A percentile compares a stretch with the other conserved stretches of the same genome.
phyloP scores from a whole-genome alignment of 1,284 basidiomycete species.

The Mycena citricolor region DNA sequence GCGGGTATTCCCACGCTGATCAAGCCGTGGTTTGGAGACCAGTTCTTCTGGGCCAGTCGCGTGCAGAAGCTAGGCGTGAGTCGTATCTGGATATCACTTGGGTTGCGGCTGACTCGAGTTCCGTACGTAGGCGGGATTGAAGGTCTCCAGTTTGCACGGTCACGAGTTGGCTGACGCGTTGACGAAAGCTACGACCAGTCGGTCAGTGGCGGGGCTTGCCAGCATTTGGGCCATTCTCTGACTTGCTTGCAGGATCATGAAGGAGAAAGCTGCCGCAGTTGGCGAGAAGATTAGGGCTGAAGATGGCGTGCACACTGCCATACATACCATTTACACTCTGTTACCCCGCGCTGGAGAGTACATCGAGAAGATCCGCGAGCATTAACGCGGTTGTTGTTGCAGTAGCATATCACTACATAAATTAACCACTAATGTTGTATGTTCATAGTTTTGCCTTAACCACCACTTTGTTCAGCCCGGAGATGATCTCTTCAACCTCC shows the following conservation, averaged over 20 bases:
- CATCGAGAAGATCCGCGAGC: conserved; percentile 17
- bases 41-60: conserved; percentile 95
- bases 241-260: conserved; percentile 53
- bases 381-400: neutral
- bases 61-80: conserved; percentile 80
- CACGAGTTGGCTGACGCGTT: conserved; percentile 79
- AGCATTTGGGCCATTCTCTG: too few relatives aligned
- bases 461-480: conserved; percentile 44
- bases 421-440: neutral
- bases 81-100: neutral
- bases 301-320: conserved; percentile 84
- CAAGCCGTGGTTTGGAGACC: conserved; percentile 96
- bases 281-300: conserved; percentile 87
- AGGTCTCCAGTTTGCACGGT: conserved; percentile 82
- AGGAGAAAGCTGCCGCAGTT: conserved; percentile 75
- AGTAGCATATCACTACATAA: neutral
- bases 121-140: conserved; percentile 49
- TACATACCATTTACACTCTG: conserved; percentile 91
- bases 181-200: conserved; percentile 67
- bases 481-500: conserved; percentile 76
- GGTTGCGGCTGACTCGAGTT: neutral
- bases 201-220: conserved; percentile 6
- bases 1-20: conserved; percentile 95
- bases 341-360: conserved; percentile 68
- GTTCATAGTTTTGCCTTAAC: conserved; percentile 49